Evolutionary conservation across 2,329 filamentous ascomycete genomes (phyloP).

Genomic region (Aureobasidium namibiae): DNA sequence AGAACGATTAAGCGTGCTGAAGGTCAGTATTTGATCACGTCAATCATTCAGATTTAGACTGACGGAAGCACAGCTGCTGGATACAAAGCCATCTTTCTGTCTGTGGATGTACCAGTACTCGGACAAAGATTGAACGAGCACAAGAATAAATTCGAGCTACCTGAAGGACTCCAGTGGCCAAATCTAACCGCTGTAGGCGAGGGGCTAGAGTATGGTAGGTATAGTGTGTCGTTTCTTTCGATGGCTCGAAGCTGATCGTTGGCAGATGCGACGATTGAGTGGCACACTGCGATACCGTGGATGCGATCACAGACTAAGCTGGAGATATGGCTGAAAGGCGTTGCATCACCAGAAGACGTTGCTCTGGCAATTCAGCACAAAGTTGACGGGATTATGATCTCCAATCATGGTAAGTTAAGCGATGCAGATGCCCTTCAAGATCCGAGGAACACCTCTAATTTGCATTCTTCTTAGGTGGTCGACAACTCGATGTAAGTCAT

Average conservation of each 20-base stretch:
- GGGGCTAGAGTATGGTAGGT: not conserved
- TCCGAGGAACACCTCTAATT: not conserved
- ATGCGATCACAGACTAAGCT: conserved; percentile 40
- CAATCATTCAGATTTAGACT: conserved; percentile 16
- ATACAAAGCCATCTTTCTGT: conserved; percentile 44
- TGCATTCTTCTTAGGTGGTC: conserved; percentile 21
- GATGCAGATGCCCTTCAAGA: not conserved
- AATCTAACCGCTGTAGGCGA: conserved; percentile 22
- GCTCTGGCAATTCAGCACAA: conserved; percentile 35
- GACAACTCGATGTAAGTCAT: conserved; percentile 43
- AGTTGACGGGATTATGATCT: conserved; percentile 39
- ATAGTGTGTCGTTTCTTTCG: not conserved
- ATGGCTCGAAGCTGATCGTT: not conserved
- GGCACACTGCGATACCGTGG: conserved; percentile 41
- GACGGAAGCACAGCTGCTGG: conserved; percentile 26
- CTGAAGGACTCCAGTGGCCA: conserved; percentile 35
- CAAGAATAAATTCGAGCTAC: conserved; percentile 41
- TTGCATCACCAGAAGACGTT: conserved; percentile 31
- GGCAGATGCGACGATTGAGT: conserved; percentile 19
- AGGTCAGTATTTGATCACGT: conserved; percentile 11
- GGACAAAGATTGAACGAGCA: conserved; percentile 43
- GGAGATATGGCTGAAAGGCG: conserved; percentile 41
- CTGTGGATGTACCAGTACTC: conserved; percentile 43
- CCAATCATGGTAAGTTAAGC: conserved; percentile 43
- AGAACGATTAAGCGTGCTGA: conserved; percentile 5